Evolutionary conservation across 1,284 basidiomycete genomes (phyloP).

Genomic region (Phylloporus sp.): DNA sequence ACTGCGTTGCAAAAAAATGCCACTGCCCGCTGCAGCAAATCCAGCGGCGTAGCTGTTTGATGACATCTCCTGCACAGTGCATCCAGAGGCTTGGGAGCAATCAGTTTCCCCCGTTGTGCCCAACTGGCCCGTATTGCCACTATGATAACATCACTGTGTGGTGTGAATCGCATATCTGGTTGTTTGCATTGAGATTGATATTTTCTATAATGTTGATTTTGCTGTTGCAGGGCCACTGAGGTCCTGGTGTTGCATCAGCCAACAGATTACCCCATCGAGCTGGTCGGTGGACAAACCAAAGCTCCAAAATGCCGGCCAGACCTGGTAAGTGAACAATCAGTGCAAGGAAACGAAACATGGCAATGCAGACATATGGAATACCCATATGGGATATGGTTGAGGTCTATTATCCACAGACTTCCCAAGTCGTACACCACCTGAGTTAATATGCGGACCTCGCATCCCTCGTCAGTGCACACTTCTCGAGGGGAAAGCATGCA

Average conservation of each 20-base stretch:
- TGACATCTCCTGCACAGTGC: conserved; percentile 62
- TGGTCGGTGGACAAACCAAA: conserved; percentile 30
- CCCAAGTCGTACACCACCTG: conserved; percentile 54
- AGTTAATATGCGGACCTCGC: conserved; percentile 54
- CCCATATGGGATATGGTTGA: conserved; percentile 64
- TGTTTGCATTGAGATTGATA: conserved; percentile 51
- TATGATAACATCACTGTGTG: conserved; percentile 44
- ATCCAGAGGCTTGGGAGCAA: conserved; percentile 61
- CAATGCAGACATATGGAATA: conserved; percentile 55
- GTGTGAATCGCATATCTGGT: conserved; percentile 71
- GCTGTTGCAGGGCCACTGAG: conserved; percentile 47
- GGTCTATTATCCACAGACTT: conserved; percentile 63
- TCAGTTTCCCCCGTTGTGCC: conserved; percentile 43
- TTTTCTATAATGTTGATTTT: conserved; percentile 65
- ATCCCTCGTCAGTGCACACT: neutral
- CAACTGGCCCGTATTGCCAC: conserved; percentile 34
- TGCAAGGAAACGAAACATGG: conserved; percentile 12
- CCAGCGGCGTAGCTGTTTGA: conserved; percentile 60
- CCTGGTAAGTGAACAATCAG: conserved; percentile 30
- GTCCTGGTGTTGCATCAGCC: conserved; percentile 22
- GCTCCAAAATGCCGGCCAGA: conserved; percentile 59
- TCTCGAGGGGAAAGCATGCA: neutral
- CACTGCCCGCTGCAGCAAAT: conserved; percentile 71
- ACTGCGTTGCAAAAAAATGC: conserved; percentile 74
- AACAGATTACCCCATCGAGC: neutral